Percentiles rank a stretch among this genome's conserved stretches.
These are phyloP conservation scores for Rhodotorula sp. DNA, from an alignment of 1,284 basidiomycete species.

Conservation along the genomic window DNA sequence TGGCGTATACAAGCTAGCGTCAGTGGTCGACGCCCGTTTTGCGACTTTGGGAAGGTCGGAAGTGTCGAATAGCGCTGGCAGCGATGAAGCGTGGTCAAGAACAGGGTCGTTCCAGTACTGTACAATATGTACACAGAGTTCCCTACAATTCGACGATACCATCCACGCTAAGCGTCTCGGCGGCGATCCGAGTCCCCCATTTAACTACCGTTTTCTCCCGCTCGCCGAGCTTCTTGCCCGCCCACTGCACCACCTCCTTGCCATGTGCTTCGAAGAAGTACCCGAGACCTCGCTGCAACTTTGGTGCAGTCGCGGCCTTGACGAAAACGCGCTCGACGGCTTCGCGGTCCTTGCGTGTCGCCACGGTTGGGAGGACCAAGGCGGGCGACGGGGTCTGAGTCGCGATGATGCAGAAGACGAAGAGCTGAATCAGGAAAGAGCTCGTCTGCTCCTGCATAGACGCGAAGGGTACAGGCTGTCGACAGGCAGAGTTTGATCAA, in stretches of 20 bases:
- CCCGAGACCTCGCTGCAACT: slow-evolving; percentile 64
- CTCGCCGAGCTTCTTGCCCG: slow-evolving; percentile 51
- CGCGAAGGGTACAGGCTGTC: slow-evolving; percentile 79
- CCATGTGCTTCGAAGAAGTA: slow-evolving; percentile 61
- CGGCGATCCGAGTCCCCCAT: slow-evolving; percentile 65
- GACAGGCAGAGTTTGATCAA: neutral
- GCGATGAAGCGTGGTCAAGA: too few species aligned
- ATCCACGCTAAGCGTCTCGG: slow-evolving; percentile 64
- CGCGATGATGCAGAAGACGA: slow-evolving; percentile 66
- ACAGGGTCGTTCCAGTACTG: neutral
- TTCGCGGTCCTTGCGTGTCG: slow-evolving; percentile 50
- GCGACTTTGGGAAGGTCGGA: too few species aligned
- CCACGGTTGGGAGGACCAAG: slow-evolving; percentile 43
- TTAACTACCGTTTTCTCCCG: slow-evolving; percentile 55
- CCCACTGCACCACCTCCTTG: slow-evolving; percentile 49
- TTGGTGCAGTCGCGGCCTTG: slow-evolving; percentile 62
- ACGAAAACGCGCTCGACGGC: slow-evolving; percentile 70
- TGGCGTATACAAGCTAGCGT: too few species aligned
- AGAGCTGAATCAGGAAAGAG: slow-evolving; percentile 66
- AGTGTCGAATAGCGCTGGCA: too few species aligned
- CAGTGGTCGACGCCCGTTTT: too few species aligned
- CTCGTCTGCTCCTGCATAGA: slow-evolving; percentile 62
- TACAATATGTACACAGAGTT: neutral
- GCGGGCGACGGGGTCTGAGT: slow-evolving; percentile 69
- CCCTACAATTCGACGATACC: slow-evolving; percentile 45